Evolutionary conservation across 768 basidiomycete species (phyloP).

Genomic region (Solioccasus polychromus): DNA sequence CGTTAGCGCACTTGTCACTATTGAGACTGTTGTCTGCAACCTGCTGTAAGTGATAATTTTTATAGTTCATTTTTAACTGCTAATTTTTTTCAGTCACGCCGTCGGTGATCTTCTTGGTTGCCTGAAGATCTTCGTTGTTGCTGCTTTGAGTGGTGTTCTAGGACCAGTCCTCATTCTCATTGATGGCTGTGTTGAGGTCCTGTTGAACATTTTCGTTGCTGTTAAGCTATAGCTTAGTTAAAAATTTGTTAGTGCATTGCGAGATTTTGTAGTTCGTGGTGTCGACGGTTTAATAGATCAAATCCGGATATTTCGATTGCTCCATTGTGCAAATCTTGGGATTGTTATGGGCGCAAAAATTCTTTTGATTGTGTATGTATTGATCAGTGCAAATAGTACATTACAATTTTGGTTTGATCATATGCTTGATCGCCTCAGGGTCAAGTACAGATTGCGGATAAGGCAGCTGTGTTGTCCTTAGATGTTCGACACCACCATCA

Average conservation of each 20-base stretch:
- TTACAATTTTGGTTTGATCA: constrained; percentile 48
- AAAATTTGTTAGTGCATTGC: neutral
- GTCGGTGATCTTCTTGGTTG: neutral
- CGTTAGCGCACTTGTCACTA: neutral
- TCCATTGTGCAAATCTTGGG: no score
- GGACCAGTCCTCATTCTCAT: neutral
- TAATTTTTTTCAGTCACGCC: neutral
- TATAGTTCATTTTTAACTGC: no score
- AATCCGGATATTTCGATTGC: no score
- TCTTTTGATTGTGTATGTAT: no score
- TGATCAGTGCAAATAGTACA: no score
- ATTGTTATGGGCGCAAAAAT: no score
- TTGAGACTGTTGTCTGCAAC: neutral
- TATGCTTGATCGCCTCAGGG: constrained; percentile 45
- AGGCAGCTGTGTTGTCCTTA: constrained; percentile 47
- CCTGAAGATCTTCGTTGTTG: constrained; percentile 2
- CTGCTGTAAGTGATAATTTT: constrained; percentile 1
- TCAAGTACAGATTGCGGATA: constrained; percentile 66
- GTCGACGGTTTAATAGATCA: neutral
- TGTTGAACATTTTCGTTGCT: neutral
- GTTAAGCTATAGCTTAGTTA: neutral
- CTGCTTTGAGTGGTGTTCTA: neutral
- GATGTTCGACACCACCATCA: constrained; percentile 61
- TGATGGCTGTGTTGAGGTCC: neutral
- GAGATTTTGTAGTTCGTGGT: constrained; percentile 1